These are phyloP conservation scores for Xylaria nigripes DNA, from an alignment of 495 filamentous ascomycete species.

Conservation along the genomic window DNA sequence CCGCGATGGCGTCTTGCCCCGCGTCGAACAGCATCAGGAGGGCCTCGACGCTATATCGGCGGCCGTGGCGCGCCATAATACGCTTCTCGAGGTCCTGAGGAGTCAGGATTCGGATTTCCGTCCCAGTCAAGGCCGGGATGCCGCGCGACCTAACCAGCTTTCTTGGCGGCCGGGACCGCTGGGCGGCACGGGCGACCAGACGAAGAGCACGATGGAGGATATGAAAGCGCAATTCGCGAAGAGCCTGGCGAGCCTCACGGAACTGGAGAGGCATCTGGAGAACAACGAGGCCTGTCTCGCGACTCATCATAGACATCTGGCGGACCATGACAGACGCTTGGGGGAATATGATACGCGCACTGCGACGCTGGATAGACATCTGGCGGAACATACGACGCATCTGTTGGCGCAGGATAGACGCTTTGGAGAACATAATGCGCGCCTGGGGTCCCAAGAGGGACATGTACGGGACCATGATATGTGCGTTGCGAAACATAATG, in stretches of 20 bases:
- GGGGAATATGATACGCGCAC: conserved; percentile 1
- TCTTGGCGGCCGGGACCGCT: conserved; percentile 8
- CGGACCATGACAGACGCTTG: conserved; percentile 1
- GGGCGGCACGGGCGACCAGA: not conserved
- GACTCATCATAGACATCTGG: not conserved
- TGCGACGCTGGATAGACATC: not conserved
- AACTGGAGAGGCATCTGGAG: not conserved
- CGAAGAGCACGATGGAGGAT: conserved; percentile 4
- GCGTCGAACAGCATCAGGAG: conserved; percentile 1
- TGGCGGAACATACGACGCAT: conserved; percentile 1
- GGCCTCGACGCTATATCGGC: not conserved
- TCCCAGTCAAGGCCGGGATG: conserved; percentile 4
- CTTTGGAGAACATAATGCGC: conserved; percentile 3
- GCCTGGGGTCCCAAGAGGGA: not conserved
- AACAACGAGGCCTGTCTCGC: not conserved
- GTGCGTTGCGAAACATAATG: conserved; percentile 1
- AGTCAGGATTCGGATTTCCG: conserved; percentile 2
- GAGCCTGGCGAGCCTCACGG: conserved; percentile 5
- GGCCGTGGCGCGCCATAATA: not conserved
- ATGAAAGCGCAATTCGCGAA: conserved; percentile 6
- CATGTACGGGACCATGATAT: not conserved
- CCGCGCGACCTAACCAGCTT: not conserved
- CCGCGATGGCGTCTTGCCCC: conserved; percentile 2
- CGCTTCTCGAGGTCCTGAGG: not conserved
- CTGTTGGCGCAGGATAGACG: not conserved